phyloP scores from a whole-genome alignment of 805 yeast genomes.

The Nakazawaea ernobii region DNA sequence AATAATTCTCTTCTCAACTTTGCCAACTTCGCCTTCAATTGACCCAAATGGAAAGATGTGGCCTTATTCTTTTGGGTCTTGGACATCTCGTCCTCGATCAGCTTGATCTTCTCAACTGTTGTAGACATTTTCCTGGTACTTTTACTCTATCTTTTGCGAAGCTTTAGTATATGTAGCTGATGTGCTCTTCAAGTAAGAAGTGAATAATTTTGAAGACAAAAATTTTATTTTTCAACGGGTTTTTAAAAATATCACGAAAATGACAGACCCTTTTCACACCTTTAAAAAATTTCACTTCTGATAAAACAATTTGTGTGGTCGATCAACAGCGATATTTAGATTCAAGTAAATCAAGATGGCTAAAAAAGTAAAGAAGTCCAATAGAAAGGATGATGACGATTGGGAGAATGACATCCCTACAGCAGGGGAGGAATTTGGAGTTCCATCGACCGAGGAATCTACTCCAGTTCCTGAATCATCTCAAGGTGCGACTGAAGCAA shows the following conservation, averaged over 20 bases:
- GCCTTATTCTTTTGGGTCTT: conserved; percentile 96
- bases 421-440: conserved; percentile 48
- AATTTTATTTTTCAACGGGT: not conserved
- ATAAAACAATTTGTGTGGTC: not conserved
- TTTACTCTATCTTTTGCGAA: no score
- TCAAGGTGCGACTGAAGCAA: conserved; percentile 6
- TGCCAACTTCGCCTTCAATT: conserved; percentile 93
- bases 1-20: conserved; percentile 89
- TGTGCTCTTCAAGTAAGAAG: not conserved
- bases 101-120: conserved; percentile 69
- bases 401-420: conserved; percentile 44
- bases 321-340: not conserved
- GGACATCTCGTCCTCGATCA: conserved; percentile 97
- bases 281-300: conserved; percentile 7
- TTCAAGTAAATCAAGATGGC: conserved; percentile 25
- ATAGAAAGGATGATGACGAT: conserved; percentile 69
- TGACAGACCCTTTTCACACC: conserved; percentile 1
- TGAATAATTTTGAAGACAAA: not conserved
- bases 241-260: not conserved
- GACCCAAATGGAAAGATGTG: conserved; percentile 96
- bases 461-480: conserved; percentile 22
- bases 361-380: conserved; percentile 54
- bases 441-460: conserved; percentile 26
- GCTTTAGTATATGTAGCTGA: no score
- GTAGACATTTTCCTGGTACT: conserved; percentile 43